Percentiles rank a stretch among this genome's conserved stretches.
Conservation (phyloP, 1,284 basidiomycete genomes). For the Trichosporon ovoides region DNA sequence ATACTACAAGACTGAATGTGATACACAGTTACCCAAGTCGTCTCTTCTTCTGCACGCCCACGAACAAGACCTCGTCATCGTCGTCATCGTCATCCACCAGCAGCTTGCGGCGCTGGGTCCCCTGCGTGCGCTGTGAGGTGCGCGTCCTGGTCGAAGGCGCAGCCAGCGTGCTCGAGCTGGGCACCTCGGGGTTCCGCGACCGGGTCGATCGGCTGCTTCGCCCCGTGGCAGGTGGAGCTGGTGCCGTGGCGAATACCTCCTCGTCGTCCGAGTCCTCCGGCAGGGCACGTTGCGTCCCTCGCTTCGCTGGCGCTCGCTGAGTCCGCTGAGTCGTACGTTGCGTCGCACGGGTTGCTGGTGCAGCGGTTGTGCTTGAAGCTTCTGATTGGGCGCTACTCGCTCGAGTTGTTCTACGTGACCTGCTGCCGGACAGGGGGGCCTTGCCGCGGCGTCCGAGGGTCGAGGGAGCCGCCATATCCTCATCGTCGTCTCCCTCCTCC, state of each 20-base stretch:
- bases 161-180: conserved; percentile 2
- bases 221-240: not conserved
- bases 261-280: conserved; percentile 32
- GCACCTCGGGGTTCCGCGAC: not conserved
- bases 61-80: conserved; percentile 25
- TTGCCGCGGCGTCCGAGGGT: conserved; percentile 12
- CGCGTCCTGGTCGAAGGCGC: not conserved
- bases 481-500: conserved; percentile 29
- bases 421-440: not conserved
- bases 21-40: conserved; percentile 15
- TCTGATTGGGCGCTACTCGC: conserved; percentile 30
- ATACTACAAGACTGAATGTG: not conserved
- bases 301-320: conserved; percentile 1
- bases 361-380: conserved; percentile 19
- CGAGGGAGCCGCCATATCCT: conserved; percentile 14
- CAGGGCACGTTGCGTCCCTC: conserved; percentile 8
- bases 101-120: conserved; percentile 13
- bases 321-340: conserved; percentile 3
- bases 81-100: conserved; percentile 22
- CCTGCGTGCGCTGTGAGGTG: not conserved
- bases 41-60: conserved; percentile 27
- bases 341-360: not conserved
- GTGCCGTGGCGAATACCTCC: conserved; percentile 11
- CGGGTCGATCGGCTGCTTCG: conserved; percentile 1
- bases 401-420: conserved; percentile 19